Evolutionary conservation across 208 protist genomes (phyloP).

Genomic region (Porcisia hertigi): DNA sequence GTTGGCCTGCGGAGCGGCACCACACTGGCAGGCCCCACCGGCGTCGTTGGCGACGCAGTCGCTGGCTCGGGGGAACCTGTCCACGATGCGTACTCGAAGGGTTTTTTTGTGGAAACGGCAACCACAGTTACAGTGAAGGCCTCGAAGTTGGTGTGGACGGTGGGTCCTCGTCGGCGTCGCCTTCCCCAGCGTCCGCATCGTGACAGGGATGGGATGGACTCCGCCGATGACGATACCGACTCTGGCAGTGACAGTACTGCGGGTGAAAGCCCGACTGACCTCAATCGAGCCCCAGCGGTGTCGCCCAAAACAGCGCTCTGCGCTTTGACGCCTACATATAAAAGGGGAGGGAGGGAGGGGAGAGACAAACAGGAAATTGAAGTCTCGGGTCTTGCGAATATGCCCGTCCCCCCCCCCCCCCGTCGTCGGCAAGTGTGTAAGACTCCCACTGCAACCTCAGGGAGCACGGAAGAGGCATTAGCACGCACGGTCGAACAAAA

Average conservation of each 20-base stretch:
- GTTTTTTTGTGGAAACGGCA: conserved; percentile 3
- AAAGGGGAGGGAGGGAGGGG: too few species aligned
- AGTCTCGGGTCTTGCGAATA: too few species aligned
- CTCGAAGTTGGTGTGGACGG: neutral
- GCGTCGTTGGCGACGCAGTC: neutral
- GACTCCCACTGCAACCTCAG: too few species aligned
- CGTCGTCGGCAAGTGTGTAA: too few species aligned
- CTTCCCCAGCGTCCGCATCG: neutral
- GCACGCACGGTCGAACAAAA: too few species aligned
- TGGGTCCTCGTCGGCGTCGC: neutral
- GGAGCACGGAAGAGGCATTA: too few species aligned
- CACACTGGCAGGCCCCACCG: conserved; percentile 4
- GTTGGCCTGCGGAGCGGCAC: conserved; percentile 15
- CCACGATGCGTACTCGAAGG: neutral
- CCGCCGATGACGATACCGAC: conserved; percentile 1
- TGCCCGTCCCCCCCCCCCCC: too few species aligned
- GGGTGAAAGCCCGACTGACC: conserved; percentile 9
- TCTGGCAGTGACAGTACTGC: neutral
- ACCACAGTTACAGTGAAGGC: neutral
- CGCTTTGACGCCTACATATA: conserved; percentile 50
- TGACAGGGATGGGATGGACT: neutral
- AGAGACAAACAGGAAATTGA: too few species aligned
- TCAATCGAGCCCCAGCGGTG: conserved; percentile 19
- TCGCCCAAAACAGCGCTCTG: conserved; percentile 10
- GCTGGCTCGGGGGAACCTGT: neutral